phyloP scores from a whole-genome alignment of 2,329 filamentous ascomycete genomes.

The Colletotrichum orchidophilum region DNA sequence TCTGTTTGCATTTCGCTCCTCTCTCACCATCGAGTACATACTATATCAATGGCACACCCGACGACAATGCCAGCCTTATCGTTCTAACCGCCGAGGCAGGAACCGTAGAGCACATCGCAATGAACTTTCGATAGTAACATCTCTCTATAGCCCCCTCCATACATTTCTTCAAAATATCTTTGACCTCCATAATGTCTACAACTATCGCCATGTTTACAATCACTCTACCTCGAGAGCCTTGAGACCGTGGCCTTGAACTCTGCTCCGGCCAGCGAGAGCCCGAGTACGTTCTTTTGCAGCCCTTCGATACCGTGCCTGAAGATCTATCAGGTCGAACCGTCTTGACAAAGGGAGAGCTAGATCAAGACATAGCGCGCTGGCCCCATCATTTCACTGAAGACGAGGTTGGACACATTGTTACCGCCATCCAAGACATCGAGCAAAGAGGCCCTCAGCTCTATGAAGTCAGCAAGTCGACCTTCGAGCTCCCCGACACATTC shows the following conservation, averaged over 20 bases:
- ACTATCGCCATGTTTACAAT: neutral
- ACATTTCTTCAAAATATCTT: neutral
- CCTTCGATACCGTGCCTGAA: neutral
- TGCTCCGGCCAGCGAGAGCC: neutral
- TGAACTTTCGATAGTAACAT: neutral
- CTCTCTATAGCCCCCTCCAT: neutral
- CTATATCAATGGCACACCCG: neutral
- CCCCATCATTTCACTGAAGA: neutral
- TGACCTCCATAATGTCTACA: neutral
- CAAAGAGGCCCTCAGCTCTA: neutral
- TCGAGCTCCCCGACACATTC: neutral
- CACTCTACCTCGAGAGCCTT: neutral
- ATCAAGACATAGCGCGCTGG: neutral
- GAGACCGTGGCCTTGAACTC: neutral
- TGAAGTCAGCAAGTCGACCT: neutral
- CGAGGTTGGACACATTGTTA: neutral
- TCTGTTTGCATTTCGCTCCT: neutral
- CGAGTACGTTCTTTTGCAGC: neutral
- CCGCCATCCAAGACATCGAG: neutral
- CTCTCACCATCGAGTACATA: neutral
- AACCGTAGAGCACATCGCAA: neutral
- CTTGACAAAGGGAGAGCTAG: neutral
- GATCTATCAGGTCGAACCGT: neutral
- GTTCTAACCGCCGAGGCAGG: neutral
- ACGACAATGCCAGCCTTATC: neutral